These are phyloP conservation scores for Coemansia sp. DNA, from an alignment of 192 early-diverging fungal species.

Conservation along the genomic window DNA sequence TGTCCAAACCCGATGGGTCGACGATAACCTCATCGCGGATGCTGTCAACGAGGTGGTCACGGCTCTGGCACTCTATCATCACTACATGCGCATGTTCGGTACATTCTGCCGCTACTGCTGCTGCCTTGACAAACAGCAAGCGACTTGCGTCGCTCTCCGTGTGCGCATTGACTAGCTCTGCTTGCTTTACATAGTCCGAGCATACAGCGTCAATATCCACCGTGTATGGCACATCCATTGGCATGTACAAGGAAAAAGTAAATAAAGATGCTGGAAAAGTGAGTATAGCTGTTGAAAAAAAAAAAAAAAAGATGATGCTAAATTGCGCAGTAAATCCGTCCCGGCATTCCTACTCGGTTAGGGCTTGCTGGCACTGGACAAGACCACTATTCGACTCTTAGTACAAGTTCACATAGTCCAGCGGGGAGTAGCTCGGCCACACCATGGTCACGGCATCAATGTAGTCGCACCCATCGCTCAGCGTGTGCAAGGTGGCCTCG, in stretches of 20 bases:
- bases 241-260: neutral
- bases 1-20: constrained; percentile 9
- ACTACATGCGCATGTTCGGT: neutral
- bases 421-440: constrained; percentile 48
- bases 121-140: constrained; percentile 24
- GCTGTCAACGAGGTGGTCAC: constrained; percentile 12
- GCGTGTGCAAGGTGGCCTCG: constrained; percentile 37
- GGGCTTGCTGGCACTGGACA: constrained; percentile 3
- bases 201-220: constrained; percentile 33
- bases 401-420: constrained; percentile 27
- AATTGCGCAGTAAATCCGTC: constrained; percentile 1
- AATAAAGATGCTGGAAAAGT: too few relatives aligned
- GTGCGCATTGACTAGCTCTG: constrained; percentile 12
- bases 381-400: neutral
- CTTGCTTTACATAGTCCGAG: constrained; percentile 36
- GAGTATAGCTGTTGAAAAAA: neutral
- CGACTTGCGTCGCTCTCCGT: constrained; percentile 5
- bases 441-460: constrained; percentile 48
- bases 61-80: constrained; percentile 33
- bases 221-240: neutral
- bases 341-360: neutral
- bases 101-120: constrained; percentile 4
- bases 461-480: constrained; percentile 31
- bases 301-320: neutral
- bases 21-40: constrained; percentile 1